A percentile compares a stretch with the other conserved stretches of the same genome.
phyloP scores from a whole-genome alignment of 257 asterid genomes.

The Solanum chilense region DNA sequence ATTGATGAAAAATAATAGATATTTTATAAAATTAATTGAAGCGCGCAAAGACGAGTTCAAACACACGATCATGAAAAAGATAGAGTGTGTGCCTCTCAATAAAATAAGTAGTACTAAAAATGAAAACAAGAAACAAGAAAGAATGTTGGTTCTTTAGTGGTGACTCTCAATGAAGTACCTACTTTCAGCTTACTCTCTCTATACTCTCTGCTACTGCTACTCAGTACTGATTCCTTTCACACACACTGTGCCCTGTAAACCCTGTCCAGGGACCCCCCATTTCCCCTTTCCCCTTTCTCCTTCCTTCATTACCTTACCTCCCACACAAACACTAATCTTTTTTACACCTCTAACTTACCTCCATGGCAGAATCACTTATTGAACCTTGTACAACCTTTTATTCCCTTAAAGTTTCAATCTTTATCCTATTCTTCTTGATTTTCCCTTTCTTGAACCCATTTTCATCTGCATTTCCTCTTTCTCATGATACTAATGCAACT shows the following conservation, averaged over 20 bases:
- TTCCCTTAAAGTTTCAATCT: not conserved
- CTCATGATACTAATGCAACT: not conserved
- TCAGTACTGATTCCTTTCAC: not conserved
- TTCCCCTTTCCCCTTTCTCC: not conserved
- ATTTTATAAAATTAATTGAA: no score
- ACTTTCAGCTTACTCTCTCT: not conserved
- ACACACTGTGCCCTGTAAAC: not conserved
- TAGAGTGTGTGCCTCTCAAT: not conserved
- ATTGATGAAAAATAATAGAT: accelerated
- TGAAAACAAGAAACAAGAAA: conserved; percentile 9
- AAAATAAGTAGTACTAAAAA: not conserved
- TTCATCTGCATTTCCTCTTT: conserved; percentile 6
- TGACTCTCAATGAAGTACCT: not conserved
- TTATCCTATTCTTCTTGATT: conserved; percentile 5
- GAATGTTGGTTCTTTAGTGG: conserved; percentile 26
- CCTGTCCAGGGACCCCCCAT: not conserved
- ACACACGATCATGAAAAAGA: not conserved
- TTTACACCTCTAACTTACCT: not conserved
- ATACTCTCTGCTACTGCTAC: not conserved
- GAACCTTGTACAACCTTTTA: not conserved
- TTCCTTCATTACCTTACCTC: not conserved
- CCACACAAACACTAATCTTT: not conserved
- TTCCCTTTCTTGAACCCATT: conserved; percentile 2
- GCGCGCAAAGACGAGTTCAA: no score
- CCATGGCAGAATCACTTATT: conserved; percentile 16